Base-by-base conservation (phyloP, 2,329 filamentous ascomycete species). In the Penicillium olsonii region DNA sequence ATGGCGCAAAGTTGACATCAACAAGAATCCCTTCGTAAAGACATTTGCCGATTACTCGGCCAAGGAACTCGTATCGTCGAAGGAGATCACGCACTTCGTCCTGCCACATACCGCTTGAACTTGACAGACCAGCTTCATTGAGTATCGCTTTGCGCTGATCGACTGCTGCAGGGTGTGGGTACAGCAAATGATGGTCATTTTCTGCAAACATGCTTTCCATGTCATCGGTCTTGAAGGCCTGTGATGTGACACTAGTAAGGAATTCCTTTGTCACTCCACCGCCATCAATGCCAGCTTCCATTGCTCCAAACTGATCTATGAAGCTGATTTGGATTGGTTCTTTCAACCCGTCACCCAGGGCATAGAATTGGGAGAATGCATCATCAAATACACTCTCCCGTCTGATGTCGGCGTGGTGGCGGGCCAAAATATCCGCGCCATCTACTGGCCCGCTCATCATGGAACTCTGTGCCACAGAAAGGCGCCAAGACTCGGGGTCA, bases 241-340 rank as follows among this genome's bases (percentile, higher is more conserved):
- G 88, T 17, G 81, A 85, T 1, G 90, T 95, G 41, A 96, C 84
- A 54, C 88, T 94, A 1, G 87, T 96, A 11, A 99, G 78, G 54
- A 99, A 99, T 64, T 99, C 94, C 62, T 99, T 99, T 2, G 92
- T 96, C 8, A 99, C 94, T 54, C 94, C 94, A 8, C 94, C 94
- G 0, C 94, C 94, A 65, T 99, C 94, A 47, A 99, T 97, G 9
- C 94, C 94, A 11, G 92, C 92, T 72, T 99, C 94, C 7, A 84
- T 79, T 1, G 87, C 83, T 53, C 88, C 88, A 59, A 95, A 99
- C 52, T 91, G 83, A 66, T 99, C 94, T 37, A 96, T 85, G 68
- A 99, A 99, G 0, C 90, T 94, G 63, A 99, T 97, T 65, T 95
- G 90, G 29, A 99, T 96, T 0, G 91, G 90, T 65, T 97, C 92